phyloP scores from a whole-genome alignment of 1,139 yeast genomes.

The Lodderomyces theae region DNA sequence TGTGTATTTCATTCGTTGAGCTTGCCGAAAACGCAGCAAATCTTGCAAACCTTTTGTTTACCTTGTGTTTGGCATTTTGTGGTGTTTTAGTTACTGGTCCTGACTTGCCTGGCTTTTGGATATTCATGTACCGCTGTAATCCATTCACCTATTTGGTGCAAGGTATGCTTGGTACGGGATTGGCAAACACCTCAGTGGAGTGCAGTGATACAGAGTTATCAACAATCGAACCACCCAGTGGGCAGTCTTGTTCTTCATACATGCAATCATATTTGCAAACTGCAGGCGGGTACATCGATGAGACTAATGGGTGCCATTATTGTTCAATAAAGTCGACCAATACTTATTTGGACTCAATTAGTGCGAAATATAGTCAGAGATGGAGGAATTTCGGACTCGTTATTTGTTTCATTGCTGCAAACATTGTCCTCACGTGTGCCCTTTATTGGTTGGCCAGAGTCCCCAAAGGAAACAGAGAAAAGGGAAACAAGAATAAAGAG shows the following conservation, averaged over 20 bases:
- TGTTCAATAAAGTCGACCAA: constrained; percentile 54
- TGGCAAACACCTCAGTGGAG: constrained; percentile 23
- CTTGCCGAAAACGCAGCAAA: constrained; percentile 41
- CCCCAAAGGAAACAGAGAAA: constrained; percentile 44
- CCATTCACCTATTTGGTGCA: constrained; percentile 64
- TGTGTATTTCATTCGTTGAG: constrained; percentile 38
- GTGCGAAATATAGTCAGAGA: constrained; percentile 43
- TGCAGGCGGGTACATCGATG: constrained; percentile 46
- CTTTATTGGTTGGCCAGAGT: constrained; percentile 77
- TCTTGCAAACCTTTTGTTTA: constrained; percentile 26
- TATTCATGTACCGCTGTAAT: constrained; percentile 60
- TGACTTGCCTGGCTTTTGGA: constrained; percentile 38
- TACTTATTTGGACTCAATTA: constrained; percentile 44
- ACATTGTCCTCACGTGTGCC: constrained; percentile 48
- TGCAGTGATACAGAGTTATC: constrained; percentile 30
- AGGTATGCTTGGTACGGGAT: constrained; percentile 25
- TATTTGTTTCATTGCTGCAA: constrained; percentile 45
- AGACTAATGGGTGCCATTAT: neutral
- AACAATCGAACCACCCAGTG: constrained; percentile 38
- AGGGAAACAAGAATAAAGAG: constrained; percentile 14
- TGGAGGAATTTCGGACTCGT: constrained; percentile 75
- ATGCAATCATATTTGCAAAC: constrained; percentile 41
- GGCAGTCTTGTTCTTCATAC: constrained; percentile 53
- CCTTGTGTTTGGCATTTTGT: constrained; percentile 34
- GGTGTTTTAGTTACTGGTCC: constrained; percentile 28